Evolutionary conservation across 768 basidiomycete species (phyloP).

Genomic region (Paxillus involutus): DNA sequence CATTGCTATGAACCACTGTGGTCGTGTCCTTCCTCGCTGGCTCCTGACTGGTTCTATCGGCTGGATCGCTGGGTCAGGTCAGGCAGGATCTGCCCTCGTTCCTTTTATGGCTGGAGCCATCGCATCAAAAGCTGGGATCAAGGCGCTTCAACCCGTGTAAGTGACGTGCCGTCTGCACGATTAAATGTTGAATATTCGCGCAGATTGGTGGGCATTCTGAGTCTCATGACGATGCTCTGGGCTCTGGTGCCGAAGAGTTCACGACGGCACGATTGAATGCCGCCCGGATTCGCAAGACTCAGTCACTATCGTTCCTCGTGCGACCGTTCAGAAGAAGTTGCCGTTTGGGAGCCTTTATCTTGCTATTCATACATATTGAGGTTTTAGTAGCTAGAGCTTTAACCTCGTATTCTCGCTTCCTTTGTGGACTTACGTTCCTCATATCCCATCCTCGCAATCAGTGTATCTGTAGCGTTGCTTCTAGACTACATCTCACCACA

Average conservation of each 20-base stretch:
- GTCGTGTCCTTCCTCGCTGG: slow-evolving; percentile 34
- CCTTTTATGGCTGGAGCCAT: slow-evolving; percentile 53
- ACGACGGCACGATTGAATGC: slow-evolving; percentile 3
- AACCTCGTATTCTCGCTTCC: no score
- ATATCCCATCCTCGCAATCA: no score
- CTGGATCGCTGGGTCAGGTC: slow-evolving; percentile 54
- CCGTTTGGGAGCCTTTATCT: not conserved
- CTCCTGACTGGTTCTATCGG: slow-evolving; percentile 41
- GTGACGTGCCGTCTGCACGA: slow-evolving; percentile 13
- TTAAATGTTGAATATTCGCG: not conserved
- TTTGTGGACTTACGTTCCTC: no score
- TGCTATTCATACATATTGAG: not conserved
- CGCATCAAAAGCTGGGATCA: slow-evolving; percentile 41
- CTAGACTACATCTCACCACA: slow-evolving; percentile 56
- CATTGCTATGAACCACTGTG: slow-evolving; percentile 40
- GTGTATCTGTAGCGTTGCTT: not conserved
- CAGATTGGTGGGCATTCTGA: slow-evolving; percentile 37
- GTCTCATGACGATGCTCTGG: slow-evolving; percentile 40
- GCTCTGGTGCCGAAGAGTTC: slow-evolving; percentile 32
- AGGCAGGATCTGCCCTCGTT: slow-evolving; percentile 48
- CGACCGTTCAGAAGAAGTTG: not conserved
- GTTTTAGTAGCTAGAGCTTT: not conserved
- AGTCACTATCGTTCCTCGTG: not conserved
- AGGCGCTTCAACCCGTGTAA: slow-evolving; percentile 49
- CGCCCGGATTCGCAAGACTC: not conserved